A percentile compares a stretch with the other conserved stretches of the same genome.
Evolutionary conservation across 495 filamentous ascomycete genomes (phyloP).

Genomic region (Opeltia flavorubescens): DNA sequence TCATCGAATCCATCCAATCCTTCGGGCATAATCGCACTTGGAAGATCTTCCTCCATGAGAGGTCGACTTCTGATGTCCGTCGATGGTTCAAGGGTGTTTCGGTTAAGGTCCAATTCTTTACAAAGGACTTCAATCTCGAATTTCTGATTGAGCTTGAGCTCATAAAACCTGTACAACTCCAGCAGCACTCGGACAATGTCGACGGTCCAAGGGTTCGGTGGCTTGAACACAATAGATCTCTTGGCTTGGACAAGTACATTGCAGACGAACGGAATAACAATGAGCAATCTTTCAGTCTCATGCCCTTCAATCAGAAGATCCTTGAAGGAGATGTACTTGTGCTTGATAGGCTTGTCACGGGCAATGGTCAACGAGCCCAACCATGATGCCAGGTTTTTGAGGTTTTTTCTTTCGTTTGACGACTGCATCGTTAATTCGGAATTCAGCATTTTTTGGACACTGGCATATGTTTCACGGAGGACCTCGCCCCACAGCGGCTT

Average conservation of each 20-base stretch:
- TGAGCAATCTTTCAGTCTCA: slow-evolving; percentile 73
- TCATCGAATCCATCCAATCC: slow-evolving; percentile 66
- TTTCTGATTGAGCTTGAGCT: slow-evolving; percentile 86
- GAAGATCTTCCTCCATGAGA: slow-evolving; percentile 38
- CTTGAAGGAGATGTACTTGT: slow-evolving; percentile 93
- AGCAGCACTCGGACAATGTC: slow-evolving; percentile 78
- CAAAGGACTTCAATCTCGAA: slow-evolving; percentile 98
- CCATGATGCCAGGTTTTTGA: slow-evolving; percentile 89
- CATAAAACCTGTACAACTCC: slow-evolving; percentile 83
- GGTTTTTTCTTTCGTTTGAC: slow-evolving; percentile 63
- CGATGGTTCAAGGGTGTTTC: slow-evolving; percentile 75
- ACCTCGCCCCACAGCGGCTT: slow-evolving; percentile 73
- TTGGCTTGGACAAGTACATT: slow-evolving; percentile 76
- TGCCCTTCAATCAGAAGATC: slow-evolving; percentile 85
- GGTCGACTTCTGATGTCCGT: slow-evolving; percentile 63
- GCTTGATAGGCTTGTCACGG: slow-evolving; percentile 88
- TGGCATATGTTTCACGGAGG: slow-evolving; percentile 82
- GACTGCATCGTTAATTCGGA: slow-evolving; percentile 70
- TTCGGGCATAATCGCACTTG: slow-evolving; percentile 44
- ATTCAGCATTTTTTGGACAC: slow-evolving; percentile 73
- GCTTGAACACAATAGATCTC: slow-evolving; percentile 78
- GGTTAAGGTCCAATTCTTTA: slow-evolving; percentile 75
- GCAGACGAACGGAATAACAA: slow-evolving; percentile 93
- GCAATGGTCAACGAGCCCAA: slow-evolving; percentile 88
- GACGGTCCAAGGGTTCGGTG: slow-evolving; percentile 95